phyloP scores from a whole-genome alignment of 345 rosid species.

The Triadica sebifera region DNA sequence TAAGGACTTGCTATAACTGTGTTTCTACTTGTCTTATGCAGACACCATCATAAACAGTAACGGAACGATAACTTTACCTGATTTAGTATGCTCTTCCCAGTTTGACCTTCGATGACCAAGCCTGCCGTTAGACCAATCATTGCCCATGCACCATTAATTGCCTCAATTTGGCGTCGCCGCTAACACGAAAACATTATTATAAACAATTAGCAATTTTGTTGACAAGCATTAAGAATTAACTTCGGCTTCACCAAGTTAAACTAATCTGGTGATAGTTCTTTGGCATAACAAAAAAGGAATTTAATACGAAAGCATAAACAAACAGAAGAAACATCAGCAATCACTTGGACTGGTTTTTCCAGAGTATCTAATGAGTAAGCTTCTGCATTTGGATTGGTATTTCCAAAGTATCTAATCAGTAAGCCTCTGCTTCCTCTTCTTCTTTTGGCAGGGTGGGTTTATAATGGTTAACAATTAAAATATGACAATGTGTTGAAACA shows the following conservation, averaged over 20 bases:
- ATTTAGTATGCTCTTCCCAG: constrained; percentile 57
- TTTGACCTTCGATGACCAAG: constrained; percentile 79
- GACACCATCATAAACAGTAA: not conserved
- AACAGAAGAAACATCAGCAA: not conserved
- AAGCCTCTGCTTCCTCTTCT: not conserved
- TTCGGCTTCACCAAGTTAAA: not conserved
- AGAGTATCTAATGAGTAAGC: not conserved
- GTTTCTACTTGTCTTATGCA: not conserved
- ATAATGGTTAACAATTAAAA: not conserved
- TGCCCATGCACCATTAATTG: constrained; percentile 93
- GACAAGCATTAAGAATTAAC: not conserved
- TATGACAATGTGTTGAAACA: not conserved
- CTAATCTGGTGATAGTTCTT: not conserved
- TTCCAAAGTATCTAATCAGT: not conserved
- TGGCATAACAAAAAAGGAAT: not conserved
- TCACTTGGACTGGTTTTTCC: not conserved
- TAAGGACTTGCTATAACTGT: not conserved
- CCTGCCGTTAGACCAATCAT: constrained; percentile 81
- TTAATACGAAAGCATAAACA: not conserved
- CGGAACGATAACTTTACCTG: constrained; percentile 47
- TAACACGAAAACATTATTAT: constrained; percentile 22
- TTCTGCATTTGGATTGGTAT: not conserved
- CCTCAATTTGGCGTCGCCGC: constrained; percentile 80
- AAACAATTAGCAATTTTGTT: not conserved
- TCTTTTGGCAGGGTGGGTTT: not conserved